These are phyloP conservation scores for Nannizziopsis barbatae DNA, from an alignment of 2,329 filamentous ascomycete genomes.

Conservation along the genomic window DNA sequence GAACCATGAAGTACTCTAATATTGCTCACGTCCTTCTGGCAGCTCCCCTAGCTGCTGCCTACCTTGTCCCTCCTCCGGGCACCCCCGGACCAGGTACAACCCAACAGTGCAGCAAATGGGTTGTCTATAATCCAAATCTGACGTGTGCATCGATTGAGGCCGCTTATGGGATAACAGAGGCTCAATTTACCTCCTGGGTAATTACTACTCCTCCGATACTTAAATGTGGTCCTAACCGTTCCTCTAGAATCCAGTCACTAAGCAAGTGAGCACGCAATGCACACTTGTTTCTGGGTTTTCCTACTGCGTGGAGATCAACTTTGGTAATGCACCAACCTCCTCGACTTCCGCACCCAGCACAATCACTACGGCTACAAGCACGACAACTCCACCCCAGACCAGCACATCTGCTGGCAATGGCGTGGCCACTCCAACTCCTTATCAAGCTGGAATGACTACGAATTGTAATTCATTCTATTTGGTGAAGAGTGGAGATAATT, in stretches of 20 bases:
- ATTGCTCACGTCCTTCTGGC: too few relatives aligned
- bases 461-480: slow-evolving; percentile 3
- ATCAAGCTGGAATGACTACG: not conserved
- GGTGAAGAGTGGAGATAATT: not conserved
- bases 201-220: not conserved
- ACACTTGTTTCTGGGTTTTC: not conserved
- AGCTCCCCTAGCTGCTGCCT: not conserved
- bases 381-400: not conserved
- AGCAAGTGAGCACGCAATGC: not conserved
- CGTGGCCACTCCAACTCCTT: not conserved
- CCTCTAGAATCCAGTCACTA: too few relatives aligned
- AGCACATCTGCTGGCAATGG: not conserved
- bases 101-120: not conserved
- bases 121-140: not conserved
- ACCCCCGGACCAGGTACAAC: not conserved
- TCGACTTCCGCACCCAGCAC: not conserved
- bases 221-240: too few relatives aligned
- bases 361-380: not conserved
- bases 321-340: not conserved
- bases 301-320: not conserved
- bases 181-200: not conserved
- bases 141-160: not conserved
- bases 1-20: too few relatives aligned
- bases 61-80: not conserved
- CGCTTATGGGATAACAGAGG: not conserved